Evolutionary conservation across 2,329 filamentous ascomycete genomes (phyloP), one percentile per base, ranked within the genome.

Genomic region (Ascochyta rabiei): DNA sequence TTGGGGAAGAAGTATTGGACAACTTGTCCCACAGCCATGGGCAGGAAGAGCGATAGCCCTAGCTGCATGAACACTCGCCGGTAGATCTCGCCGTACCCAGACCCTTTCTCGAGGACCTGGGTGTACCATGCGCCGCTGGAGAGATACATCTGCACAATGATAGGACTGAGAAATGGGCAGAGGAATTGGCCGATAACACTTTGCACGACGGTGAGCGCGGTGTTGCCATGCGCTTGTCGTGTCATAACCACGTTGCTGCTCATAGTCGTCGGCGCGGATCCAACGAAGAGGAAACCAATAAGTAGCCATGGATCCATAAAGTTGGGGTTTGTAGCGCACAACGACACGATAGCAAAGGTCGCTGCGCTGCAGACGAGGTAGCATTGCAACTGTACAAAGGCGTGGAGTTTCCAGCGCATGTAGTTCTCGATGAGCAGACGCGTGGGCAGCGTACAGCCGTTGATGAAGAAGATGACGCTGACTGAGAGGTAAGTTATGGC

Each of bases 191-290:
- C 88, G 39, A 91, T 76, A 8, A 89, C 81, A 1, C 89, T 87
- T 66, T 89, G 87, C 28, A 90, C 86, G 0, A 77, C 68, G 0
- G 73, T 75, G 3, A 76, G 63, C 1, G 73, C 73, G 0, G 70
- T 62, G 38, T 90, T 89, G 5, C 88, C 88, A 33, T 87, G 84
- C 0, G 88, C 84, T 34, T 84, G 80, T 23, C 86, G 78, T 6
- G 88, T 90, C 87, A 90, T 90, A 35, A 90, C 86, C 7, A 89
- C 86, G 69, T 90, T 90, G 40, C 85, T 89, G 7, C 86, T 83
- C 64, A 90, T 88, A 0, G 88, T 90, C 0, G 88, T 91, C 1
- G 88, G 87, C 4, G 89, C 83, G 66, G 84, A 88, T n/a, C 85
- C 82, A 1, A 86, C 80, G 34, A 88, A 83, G 3, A 90, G 80